Percentiles rank a stretch among this genome's conserved stretches.
phyloP scores from a whole-genome alignment of 345 rosid genomes.

The Salix udensis region DNA sequence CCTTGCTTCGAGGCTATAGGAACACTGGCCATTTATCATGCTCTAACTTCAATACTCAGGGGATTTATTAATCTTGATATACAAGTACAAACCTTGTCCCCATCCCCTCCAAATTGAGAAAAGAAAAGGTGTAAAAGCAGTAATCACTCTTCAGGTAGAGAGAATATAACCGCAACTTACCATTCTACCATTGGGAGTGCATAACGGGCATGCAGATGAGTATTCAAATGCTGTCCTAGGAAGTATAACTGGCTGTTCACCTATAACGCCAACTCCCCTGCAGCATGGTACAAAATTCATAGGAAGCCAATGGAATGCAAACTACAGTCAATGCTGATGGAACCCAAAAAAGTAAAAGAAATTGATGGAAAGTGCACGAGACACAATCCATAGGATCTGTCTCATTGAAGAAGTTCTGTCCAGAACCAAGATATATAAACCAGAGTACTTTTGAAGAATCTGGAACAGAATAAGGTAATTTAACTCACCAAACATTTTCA shows the following conservation, averaged over 20 bases:
- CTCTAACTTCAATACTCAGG: neutral
- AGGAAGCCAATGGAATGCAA: neutral
- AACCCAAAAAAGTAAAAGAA: neutral
- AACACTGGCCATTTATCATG: neutral
- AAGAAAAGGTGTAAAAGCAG: neutral
- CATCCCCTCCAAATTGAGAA: neutral
- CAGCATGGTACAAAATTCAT: slow-evolving; percentile 8
- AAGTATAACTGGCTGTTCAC: slow-evolving; percentile 77
- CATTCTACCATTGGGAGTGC: slow-evolving; percentile 67
- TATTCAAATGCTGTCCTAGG: slow-evolving; percentile 65
- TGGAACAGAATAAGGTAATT: neutral
- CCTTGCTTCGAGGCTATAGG: neutral
- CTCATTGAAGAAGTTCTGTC: too few relatives aligned
- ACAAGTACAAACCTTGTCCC: neutral
- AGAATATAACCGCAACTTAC: slow-evolving; percentile 26
- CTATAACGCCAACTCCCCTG: slow-evolving; percentile 74
- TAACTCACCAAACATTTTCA: slow-evolving; percentile 64
- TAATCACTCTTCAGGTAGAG: neutral
- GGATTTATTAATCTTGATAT: neutral
- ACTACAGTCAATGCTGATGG: neutral
- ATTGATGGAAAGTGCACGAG: neutral
- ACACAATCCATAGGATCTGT: too few relatives aligned
- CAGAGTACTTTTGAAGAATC: neutral
- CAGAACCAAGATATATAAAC: neutral
- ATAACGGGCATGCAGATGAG: slow-evolving; percentile 72